Base-by-base conservation (phyloP, 1,139 yeast species). In the Petasospora fabianii region DNA sequence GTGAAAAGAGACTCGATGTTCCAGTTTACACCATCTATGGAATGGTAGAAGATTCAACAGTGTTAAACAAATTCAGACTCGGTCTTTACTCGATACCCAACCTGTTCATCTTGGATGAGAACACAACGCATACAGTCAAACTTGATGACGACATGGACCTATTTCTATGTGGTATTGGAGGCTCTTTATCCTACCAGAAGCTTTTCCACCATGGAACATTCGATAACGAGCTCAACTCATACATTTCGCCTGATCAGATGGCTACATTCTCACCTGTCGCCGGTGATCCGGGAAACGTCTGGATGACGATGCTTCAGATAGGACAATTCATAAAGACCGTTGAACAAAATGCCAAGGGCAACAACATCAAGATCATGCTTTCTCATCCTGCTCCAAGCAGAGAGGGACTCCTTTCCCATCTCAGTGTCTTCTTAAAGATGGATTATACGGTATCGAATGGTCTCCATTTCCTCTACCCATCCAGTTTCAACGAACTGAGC, bases 11-110 rank as follows among this genome's bases (percentile, higher is more conserved):
- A 32, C 64, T 84, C 28, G 62, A 71, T 13, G 73, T 80, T 12
- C 92, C 94, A 0, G 86, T 84, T 1, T 84, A 84, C 60, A 77
- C 90, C 5, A 77, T 82, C 14, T 80, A 75, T 54, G 94, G 94
- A 0, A 82, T 84, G 50, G 69, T 81, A 39, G 95, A 84, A 56
- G 95, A 84, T 55, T 77, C 86, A 2, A 58, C 68, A 9, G 83
- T 84, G 16, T 64, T 84, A 32, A 75, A 77, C 48, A 75, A 75
- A 60, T 73, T 84, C 56, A 71, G 79, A 39, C 59, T 65, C 35
- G 83, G 82, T 10, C 64, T 66, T 13, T 71, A 75, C 46, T 44
- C 46, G 3, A 69, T 84, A 5, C 75, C 77, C 11, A 84, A 84
- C 54, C 61, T 84, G 41, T 62, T 65, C 51, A 59, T 84, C 8